Base-by-base conservation (phyloP, 371 early-diverging fungal species). In the Lichtheimia corymbifera region DNA sequence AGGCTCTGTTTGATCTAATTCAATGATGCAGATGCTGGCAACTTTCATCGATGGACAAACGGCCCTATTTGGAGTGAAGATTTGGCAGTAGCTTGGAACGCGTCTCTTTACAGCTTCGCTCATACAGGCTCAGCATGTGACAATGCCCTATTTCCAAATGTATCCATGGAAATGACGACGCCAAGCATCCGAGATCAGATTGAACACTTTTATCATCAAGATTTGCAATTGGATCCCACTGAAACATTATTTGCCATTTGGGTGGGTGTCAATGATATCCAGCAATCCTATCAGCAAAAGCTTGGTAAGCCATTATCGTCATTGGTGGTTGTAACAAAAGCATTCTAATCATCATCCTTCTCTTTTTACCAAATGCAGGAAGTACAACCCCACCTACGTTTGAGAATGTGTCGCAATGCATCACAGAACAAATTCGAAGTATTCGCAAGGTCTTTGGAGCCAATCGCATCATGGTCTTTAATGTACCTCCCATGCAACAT, bases 161-260 rank as follows among this genome's bases (percentile, higher is more conserved):
- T 60, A 11, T 41, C 62, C 2, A 45, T 25, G 13, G 27, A 61
- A 20, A 61, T 71, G 15, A 53, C 49, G 28, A 60, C 58, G 14
- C 73, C 80, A 0, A 77, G 77, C 50, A 52, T 80, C 4, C 66
- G 59, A 50, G 80, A 80, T 61, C 80, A 80, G 64, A 42, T 80
- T 3, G 77, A 75, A 53, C 58, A 59, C 1, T 80, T 68, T 53
- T 75, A 80, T 40, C 28, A 58, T 9, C 67, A 67, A 4, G 50
- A 57, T 0, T 44, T 80, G 22, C 47, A 69, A 44, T 47, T 73
- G 43, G 63, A 73, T 15, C 59, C 76, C 7, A 61, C 61, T 18
- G 77, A 80, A 52, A 80, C 80, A 14, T 67, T 77, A 9, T 80
- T 66, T 65, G 77, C 76, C 15, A 61, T 80, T 44, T 80, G 77